These are phyloP conservation scores for Spergularia marina DNA, from an alignment of 148 eudicot species.

Conservation along the genomic window DNA sequence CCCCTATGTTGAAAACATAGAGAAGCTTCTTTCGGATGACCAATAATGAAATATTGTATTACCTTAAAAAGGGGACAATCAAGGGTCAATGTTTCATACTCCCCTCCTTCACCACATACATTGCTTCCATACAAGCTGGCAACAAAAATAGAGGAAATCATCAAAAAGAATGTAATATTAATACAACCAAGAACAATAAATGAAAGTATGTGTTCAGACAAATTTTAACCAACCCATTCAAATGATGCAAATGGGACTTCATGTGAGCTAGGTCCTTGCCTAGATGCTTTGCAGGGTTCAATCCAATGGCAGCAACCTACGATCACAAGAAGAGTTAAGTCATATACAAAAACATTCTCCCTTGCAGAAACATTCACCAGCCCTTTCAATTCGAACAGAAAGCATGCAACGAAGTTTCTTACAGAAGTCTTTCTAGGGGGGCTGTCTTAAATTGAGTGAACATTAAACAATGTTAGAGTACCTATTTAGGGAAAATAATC, in stretches of 20 bases:
- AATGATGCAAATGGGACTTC: constrained; percentile 65
- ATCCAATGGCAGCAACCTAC: constrained; percentile 96
- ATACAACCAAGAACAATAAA: not conserved
- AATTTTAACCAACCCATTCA: constrained; percentile 57
- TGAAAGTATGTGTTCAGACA: not conserved
- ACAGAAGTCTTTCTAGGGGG: not conserved
- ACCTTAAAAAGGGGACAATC: constrained; percentile 95
- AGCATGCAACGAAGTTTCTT: not conserved
- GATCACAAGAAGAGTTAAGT: constrained; percentile 3
- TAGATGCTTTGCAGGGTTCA: constrained; percentile 83
- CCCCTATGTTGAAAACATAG: no score
- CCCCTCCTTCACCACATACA: constrained; percentile 99
- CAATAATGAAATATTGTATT: constrained; percentile 18
- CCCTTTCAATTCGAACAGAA: not conserved
- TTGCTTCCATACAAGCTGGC: constrained; percentile 88
- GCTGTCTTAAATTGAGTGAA: not conserved
- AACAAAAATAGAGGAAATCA: not conserved
- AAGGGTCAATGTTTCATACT: constrained; percentile 92
- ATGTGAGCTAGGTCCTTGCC: constrained; percentile 71
- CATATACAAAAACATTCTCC: not conserved
- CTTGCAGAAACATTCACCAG: not conserved
- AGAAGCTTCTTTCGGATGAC: no score
- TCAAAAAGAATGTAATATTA: not conserved
- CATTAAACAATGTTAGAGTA: not conserved
- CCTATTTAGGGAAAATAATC: not conserved